Evolutionary conservation across 179 eudicot genomes (phyloP), one percentile per base, ranked within the genome.

Genomic region (Nepenthes alata): DNA sequence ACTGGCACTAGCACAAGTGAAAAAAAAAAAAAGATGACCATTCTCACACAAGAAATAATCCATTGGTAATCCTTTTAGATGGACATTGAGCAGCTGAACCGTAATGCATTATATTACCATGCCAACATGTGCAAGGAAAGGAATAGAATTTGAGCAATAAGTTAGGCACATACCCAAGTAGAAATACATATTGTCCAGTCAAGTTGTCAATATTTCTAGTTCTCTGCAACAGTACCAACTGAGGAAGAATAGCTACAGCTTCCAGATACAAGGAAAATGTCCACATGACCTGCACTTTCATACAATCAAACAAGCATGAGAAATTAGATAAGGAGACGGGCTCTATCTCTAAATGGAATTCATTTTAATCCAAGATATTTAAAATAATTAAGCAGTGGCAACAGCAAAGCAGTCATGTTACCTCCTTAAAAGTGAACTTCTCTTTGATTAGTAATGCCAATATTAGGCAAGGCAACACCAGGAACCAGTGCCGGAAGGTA

Each of bases 181-280:
- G 91, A 61, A 86, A 67, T 37, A 91, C 83, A 73, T 91, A 91
- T 84, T 91, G 98, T 48, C 98, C 98, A 44, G 98, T 88, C 82
- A 91, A 79, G 69, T 91, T 91, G 79, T 91, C 98, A 64, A 91
- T 91, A 71, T 91, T 91, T 77, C 95, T 80, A 64, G 98, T 88
- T 77, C 98, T 86, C 77, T 91, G 98, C 82, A 91, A 67, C 91
- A 91, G 64, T 60, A 91, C 95, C 67, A 91, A 75, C 81, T 91
- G 96, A 56, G 98, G 98, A 74, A 91, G 89, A 67, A 91, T 91
- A 52, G 98, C 98, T 74, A 91, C 89, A 63, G 98, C 96, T 83
- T 91, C 98, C 80, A 91, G 70, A 72, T 63, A 91, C 67, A 91
- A 74, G 57, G 98, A 91, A 77, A 91, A 91, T 62, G 96, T 71